Evolutionary conservation across 176 grass and related monocot genomes (phyloP).

Genomic region (Olyra latifolia): DNA sequence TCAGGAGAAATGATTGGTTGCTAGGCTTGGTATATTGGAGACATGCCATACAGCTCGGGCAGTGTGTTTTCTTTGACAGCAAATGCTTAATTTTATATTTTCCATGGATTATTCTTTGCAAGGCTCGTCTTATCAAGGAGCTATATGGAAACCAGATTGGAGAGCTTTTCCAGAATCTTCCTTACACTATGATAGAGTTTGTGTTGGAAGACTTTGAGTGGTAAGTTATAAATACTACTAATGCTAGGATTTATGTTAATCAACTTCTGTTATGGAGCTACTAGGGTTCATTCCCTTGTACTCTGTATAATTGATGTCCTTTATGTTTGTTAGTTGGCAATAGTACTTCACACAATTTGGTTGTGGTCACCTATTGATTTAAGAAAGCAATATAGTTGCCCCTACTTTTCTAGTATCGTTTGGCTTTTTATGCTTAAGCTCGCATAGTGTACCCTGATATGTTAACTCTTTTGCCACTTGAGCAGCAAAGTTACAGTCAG

Average conservation of each 20-base stretch:
- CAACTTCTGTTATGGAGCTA: background rate
- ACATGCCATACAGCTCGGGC: background rate
- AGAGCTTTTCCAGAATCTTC: conserved; percentile 75
- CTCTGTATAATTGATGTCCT: background rate
- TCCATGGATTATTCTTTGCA: conserved; percentile 35
- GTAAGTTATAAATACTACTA: conserved; percentile 40
- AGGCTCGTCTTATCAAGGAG: conserved; percentile 95
- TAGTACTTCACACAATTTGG: background rate
- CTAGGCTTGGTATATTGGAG: background rate
- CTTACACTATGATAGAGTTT: conserved; percentile 92
- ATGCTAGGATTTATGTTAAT: background rate
- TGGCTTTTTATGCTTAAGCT: background rate
- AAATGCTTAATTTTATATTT: conserved; percentile 20
- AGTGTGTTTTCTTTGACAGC: background rate
- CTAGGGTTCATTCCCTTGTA: background rate
- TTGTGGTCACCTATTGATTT: background rate
- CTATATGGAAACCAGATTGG: conserved; percentile 91
- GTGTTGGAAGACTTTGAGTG: conserved; percentile 88
- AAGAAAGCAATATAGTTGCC: background rate
- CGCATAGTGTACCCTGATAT: background rate
- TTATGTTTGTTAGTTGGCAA: background rate
- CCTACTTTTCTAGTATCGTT: background rate
- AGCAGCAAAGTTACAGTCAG: conserved; percentile 87
- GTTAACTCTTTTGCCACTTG: conserved; percentile 7
- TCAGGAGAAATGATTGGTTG: background rate